Evolutionary conservation across 1,139 yeast genomes (phyloP), one percentile per base, ranked within the genome.

Genomic region (Blastobotrys indianensis): DNA sequence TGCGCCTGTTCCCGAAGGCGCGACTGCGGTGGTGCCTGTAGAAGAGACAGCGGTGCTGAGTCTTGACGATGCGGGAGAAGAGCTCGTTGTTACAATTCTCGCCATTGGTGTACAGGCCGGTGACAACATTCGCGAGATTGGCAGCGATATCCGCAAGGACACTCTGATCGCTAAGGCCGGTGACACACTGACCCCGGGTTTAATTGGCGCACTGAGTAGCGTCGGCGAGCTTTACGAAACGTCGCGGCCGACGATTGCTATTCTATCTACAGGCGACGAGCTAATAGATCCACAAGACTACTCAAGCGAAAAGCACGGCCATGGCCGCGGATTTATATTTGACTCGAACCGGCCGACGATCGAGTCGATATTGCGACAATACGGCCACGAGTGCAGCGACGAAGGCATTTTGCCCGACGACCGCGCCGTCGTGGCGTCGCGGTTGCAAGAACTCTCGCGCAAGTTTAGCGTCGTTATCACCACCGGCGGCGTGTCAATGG

Each of bases 401-500:
- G 51, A 72, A 10, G 77, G 77, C 1, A 74, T 74, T 38, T 74
- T 67, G 1, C 43, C 55, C 2, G 79, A 75, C 49, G 53, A 53
- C 2, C 48, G 62, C 4, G 54, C 43, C 1, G 48, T 53, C 0
- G 56, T 74, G 4, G 25, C 7, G 25, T 20, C 25, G 7, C 25
- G 25, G 6, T 20, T 20, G 25, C 4, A 20, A 20, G 37, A 49
- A 2, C 41, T 54, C 2, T 37, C 47, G 25, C 31, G 46, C 12
- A 52, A 53, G 9, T 2, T 7, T 3, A 79, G 75, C 48, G 67
- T 69, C 34, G 52, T 75, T 29, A 63, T 75, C 37, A 73, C 79
- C 1, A 69, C 76, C 1, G 79, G 79, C 2, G 79, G 79, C 11
- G 79, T 75, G 2, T 75, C 79, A 1, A 75, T 75, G 79, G 79